These are phyloP conservation scores for Edaphochlamys debaryana DNA, from an alignment of 139 green algal species.

Conservation along the genomic window DNA sequence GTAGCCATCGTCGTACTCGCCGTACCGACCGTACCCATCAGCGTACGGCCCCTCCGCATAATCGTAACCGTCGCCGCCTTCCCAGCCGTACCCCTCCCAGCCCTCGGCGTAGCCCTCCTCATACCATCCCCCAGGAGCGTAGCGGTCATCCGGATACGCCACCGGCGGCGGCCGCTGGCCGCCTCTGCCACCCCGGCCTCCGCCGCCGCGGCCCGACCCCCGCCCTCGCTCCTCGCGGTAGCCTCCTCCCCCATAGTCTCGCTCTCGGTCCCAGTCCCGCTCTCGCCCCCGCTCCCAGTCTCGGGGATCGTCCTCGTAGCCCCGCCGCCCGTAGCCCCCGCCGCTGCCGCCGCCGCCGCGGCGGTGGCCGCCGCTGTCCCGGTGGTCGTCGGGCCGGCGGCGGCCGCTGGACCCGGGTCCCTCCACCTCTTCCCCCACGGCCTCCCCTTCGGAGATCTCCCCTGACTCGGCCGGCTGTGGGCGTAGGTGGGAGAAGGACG, in stretches of 20 bases:
- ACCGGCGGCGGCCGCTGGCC: background rate
- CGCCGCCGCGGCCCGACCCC: background rate
- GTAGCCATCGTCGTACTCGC: background rate
- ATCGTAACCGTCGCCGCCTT: background rate
- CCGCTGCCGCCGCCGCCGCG: background rate
- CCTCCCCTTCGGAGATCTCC: slow-evolving; percentile 29
- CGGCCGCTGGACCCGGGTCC: slow-evolving; percentile 23
- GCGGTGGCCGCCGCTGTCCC: background rate
- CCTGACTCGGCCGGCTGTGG: slow-evolving; percentile 19
- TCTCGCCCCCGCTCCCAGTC: too few species aligned
- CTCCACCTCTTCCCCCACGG: background rate
- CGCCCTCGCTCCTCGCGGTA: background rate
- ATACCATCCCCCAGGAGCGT: background rate
- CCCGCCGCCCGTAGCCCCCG: background rate
- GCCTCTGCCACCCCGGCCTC: background rate
- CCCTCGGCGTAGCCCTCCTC: background rate
- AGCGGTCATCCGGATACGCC: background rate
- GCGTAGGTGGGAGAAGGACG: too few species aligned
- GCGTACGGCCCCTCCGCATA: background rate
- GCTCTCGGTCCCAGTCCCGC: background rate
- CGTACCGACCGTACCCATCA: background rate
- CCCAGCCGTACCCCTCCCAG: background rate
- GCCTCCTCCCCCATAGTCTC: background rate
- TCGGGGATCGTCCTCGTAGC: background rate
- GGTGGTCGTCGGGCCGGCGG: too few species aligned